Conservation (phyloP, 2,329 filamentous ascomycete species). For the Fusarium annulatum region DNA sequence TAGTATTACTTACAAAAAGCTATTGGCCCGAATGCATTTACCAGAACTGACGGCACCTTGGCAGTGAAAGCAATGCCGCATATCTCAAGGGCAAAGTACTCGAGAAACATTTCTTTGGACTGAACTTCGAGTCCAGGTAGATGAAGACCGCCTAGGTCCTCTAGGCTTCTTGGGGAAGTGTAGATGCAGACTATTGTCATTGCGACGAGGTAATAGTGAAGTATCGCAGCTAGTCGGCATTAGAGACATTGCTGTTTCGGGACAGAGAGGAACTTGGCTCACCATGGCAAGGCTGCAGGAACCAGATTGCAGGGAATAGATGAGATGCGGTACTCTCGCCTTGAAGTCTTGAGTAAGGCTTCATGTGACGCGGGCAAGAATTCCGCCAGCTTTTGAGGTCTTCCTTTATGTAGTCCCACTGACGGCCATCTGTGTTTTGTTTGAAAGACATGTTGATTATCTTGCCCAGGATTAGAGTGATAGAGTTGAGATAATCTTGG, state of each 20-base stretch:
- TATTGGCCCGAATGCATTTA: constrained; percentile 62
- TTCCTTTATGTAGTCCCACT: constrained; percentile 39
- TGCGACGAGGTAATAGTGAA: constrained; percentile 57
- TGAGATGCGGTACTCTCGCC: not conserved
- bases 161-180: constrained; percentile 19
- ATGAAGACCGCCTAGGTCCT: not conserved
- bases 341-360: constrained; percentile 45
- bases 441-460: constrained; percentile 55
- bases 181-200: constrained; percentile 47
- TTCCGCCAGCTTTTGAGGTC: constrained; percentile 48
- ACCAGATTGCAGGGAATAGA: constrained; percentile 53
- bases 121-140: not conserved
- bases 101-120: constrained; percentile 44
- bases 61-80: constrained; percentile 59
- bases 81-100: constrained; percentile 51
- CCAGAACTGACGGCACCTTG: constrained; percentile 55
- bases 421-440: not conserved
- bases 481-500: constrained; percentile 51
- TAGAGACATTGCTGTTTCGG: not conserved
- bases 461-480: constrained; percentile 56
- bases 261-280: not conserved
- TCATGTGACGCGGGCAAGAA: constrained; percentile 47
- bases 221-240: constrained; percentile 50
- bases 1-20: constrained; percentile 53
- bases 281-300: constrained; percentile 58